Percentiles rank a stretch among this genome's conserved stretches.
phyloP scores from a whole-genome alignment of 805 yeast genomes.

The Candida manassasensis region DNA sequence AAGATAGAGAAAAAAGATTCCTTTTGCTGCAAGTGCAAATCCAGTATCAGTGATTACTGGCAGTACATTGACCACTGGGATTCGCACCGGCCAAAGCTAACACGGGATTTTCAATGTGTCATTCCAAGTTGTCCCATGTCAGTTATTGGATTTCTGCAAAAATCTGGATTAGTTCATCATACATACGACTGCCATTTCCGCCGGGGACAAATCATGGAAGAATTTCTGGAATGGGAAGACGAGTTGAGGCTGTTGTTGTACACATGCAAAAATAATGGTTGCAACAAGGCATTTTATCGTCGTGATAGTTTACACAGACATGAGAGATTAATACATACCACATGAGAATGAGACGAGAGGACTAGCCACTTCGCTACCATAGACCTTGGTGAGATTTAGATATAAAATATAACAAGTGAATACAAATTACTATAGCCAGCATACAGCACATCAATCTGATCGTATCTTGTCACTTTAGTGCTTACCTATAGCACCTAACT shows the following conservation, averaged over 20 bases:
- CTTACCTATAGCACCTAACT: no score
- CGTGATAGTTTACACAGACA: conserved; percentile 54
- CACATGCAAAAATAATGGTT: conserved; percentile 20
- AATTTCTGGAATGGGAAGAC: conserved; percentile 3
- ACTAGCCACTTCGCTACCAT: no score
- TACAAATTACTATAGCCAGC: no score
- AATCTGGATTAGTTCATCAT: conserved; percentile 26
- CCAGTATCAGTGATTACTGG: conserved; percentile 1
- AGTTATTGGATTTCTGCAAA: conserved; percentile 26
- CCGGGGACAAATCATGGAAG: conserved; percentile 7
- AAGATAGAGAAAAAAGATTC: conserved; percentile 3
- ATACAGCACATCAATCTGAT: no score
- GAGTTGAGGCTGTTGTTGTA: conserved; percentile 13
- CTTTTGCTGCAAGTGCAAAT: conserved; percentile 1
- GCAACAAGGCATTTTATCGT: conserved; percentile 47
- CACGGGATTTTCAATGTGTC: conserved; percentile 19
- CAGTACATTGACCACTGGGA: conserved; percentile 1
- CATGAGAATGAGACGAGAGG: background rate
- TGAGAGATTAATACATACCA: conserved; percentile 44
- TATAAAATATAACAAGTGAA: no score
- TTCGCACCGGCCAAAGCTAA: background rate
- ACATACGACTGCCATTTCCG: conserved; percentile 21
- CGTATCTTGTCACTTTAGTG: no score
- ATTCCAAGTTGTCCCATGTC: conserved; percentile 25
- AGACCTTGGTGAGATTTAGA: no score